Base-by-base conservation (phyloP, 148 eudicot species). In the Rhododendron ovatum region DNA sequence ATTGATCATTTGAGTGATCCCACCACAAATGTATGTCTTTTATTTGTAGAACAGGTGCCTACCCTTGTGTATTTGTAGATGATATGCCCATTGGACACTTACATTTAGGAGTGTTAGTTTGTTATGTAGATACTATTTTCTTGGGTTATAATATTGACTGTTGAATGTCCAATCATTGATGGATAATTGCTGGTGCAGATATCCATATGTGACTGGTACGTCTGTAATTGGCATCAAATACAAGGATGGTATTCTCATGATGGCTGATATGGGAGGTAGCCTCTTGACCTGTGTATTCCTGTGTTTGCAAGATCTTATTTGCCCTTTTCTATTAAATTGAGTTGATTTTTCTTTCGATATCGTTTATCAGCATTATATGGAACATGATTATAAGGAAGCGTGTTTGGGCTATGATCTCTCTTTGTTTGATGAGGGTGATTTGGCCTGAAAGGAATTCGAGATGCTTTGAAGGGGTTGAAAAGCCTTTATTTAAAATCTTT, bases 181-280 rank as follows among this genome's bases (percentile, higher is more conserved):
- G 24, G 30, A 45, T 35, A 26, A 65, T 39, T 80, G 67, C 88
- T 82, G 78, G 41, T 85, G 50, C 89, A 96, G 98, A 91, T 81
- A 92, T 65, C 99, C 99, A 1, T 95, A 95, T 86, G 98, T 95
- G 81, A 96, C 95, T 0, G 99, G 99, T 33, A 96, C 98, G 17
- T 96, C 99, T 41, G 95, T 95, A 26, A 84, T 96, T 82, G 99
- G 93, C 79, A 93, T 97, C 88, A 97, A 94, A 88, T 97, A 93
- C 90, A 95, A 94, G 90, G 98, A 97, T 95, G 99, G 98, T 17
- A 86, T 97, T 84, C 98, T 95, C 83, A 91, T 97, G 91, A 98
- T 93, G 87, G 98, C 98, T 90, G 99, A 97, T 89, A 95, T 95
- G 98, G 99, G 99, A 94, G 99, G 99, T 97, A 80, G 81, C 47